Conservation (phyloP, 371 early-diverging fungal genomes). For the Syncephalastrum contaminatum region DNA sequence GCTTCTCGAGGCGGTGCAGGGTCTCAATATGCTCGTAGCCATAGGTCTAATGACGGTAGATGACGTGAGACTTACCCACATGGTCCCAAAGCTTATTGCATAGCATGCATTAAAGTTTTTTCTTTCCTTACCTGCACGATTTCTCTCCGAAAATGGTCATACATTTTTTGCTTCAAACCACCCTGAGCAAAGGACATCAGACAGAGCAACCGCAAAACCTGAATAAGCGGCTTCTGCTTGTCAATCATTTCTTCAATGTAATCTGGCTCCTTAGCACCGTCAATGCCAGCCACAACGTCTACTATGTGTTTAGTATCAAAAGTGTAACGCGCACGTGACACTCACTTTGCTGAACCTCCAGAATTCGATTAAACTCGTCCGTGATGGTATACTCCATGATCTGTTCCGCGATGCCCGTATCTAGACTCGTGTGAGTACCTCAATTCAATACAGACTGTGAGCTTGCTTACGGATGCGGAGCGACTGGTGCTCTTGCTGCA, state of each 20-base stretch:
- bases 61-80: not conserved
- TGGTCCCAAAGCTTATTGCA: not conserved
- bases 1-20: slow-evolving; percentile 68
- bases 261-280: slow-evolving; percentile 66
- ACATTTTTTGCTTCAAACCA: slow-evolving; percentile 76
- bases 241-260: slow-evolving; percentile 83
- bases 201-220: slow-evolving; percentile 81
- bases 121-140: slow-evolving; percentile 64
- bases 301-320: not conserved
- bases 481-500: slow-evolving; percentile 85
- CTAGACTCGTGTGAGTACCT: slow-evolving; percentile 32
- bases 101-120: slow-evolving; percentile 1
- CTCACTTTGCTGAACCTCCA: slow-evolving; percentile 90
- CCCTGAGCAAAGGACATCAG: slow-evolving; percentile 82
- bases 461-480: slow-evolving; percentile 66
- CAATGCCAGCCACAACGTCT: slow-evolving; percentile 84
- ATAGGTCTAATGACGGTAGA: slow-evolving; percentile 64
- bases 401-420: slow-evolving; percentile 83
- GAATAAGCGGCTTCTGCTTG: slow-evolving; percentile 67
- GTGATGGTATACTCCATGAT: slow-evolving; percentile 76
- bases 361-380: slow-evolving; percentile 74
- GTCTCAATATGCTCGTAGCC: slow-evolving; percentile 88
- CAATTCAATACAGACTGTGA: not conserved
- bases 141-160: slow-evolving; percentile 80
- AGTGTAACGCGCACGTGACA: not conserved